A percentile compares a stretch with the other conserved stretches of the same genome.
Conservation (phyloP, 2,329 filamentous ascomycete species). For the Verticillium zaregamsianum region DNA sequence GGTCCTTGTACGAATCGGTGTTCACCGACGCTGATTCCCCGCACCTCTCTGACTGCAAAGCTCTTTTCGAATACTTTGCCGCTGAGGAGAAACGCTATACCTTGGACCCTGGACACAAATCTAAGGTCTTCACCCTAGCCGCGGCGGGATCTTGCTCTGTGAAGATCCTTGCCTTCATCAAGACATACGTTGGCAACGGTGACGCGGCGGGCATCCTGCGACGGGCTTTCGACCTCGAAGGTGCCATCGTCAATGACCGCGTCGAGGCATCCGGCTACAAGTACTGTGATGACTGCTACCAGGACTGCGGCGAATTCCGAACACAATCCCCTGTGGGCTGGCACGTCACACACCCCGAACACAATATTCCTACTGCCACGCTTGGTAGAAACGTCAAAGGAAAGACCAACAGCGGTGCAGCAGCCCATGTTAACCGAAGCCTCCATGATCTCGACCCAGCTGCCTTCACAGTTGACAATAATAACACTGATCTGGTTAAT, state of each 20-base stretch:
- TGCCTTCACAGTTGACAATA: too few species aligned
- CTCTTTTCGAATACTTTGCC: neutral
- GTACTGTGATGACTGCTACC: neutral
- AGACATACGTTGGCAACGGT: neutral
- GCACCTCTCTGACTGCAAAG: neutral
- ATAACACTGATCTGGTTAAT: neutral
- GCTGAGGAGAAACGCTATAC: neutral
- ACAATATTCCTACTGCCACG: neutral
- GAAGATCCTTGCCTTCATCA: neutral
- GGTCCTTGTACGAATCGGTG: neutral
- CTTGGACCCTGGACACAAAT: neutral
- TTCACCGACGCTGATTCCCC: neutral
- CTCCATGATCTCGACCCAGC: too few species aligned
- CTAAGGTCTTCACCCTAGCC: neutral
- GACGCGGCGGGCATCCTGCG: neutral
- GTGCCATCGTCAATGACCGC: neutral
- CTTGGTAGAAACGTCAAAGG: neutral
- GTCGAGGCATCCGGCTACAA: neutral
- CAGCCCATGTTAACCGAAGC: neutral
- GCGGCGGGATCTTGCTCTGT: neutral
- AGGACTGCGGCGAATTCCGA: neutral
- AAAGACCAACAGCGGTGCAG: neutral
- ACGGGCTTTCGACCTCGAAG: neutral
- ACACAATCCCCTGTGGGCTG: neutral
- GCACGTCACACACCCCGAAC: neutral